These are phyloP conservation scores for Candida sojae DNA, from an alignment of 1,139 yeast genomes.

Conservation along the genomic window DNA sequence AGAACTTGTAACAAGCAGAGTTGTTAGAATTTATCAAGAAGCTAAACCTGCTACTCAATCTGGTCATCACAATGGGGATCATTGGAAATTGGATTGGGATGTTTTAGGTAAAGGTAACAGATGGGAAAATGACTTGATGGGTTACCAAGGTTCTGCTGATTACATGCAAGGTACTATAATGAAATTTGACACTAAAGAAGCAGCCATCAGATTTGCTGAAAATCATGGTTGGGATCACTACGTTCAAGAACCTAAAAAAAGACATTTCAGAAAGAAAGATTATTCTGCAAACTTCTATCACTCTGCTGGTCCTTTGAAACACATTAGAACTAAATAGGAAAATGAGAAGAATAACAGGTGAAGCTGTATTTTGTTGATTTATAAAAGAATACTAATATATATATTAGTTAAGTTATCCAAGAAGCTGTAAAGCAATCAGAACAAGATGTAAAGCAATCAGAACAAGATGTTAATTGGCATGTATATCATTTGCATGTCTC, in stretches of 20 bases:
- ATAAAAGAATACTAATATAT: too few relatives aligned
- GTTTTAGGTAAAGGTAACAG: conserved; percentile 74
- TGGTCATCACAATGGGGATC: conserved; percentile 54
- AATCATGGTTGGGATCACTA: conserved; percentile 88
- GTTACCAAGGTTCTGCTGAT: conserved; percentile 80
- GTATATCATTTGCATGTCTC: too few relatives aligned
- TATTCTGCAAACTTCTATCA: conserved; percentile 74
- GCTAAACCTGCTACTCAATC: conserved; percentile 84
- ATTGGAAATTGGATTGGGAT: conserved; percentile 88
- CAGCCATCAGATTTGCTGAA: conserved; percentile 78
- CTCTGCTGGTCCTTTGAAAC: conserved; percentile 72
- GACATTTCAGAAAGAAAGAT: conserved; percentile 74
- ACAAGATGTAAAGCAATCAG: too few relatives aligned
- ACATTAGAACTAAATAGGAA: conserved; percentile 72
- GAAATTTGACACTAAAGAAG: conserved; percentile 73
- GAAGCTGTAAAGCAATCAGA: too few relatives aligned
- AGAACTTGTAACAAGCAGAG: conserved; percentile 61
- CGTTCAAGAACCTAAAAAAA: conserved; percentile 77
- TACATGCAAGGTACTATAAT: conserved; percentile 85
- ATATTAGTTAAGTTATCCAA: too few relatives aligned
- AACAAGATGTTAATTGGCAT: too few relatives aligned
- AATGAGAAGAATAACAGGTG: too few relatives aligned
- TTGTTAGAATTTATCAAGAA: conserved; percentile 77
- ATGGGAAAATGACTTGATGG: conserved; percentile 90
- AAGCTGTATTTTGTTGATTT: too few relatives aligned